These are phyloP conservation scores for Rosa persica DNA, from an alignment of 306 rosid genomes.

Conservation along the genomic window DNA sequence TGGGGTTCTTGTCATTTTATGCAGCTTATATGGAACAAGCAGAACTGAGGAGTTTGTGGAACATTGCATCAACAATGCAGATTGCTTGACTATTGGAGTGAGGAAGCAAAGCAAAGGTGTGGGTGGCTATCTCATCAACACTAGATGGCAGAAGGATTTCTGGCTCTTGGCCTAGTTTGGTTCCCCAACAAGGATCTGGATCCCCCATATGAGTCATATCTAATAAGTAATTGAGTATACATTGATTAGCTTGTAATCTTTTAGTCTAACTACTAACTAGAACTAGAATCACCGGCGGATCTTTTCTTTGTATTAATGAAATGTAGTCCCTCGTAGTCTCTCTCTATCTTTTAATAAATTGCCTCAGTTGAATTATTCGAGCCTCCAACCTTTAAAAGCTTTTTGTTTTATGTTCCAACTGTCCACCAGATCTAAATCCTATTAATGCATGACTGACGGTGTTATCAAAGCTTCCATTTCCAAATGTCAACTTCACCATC, in stretches of 20 bases:
- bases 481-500: conserved; percentile 2
- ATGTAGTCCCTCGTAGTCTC: neutral
- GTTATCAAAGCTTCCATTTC: neutral
- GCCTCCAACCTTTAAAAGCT: neutral
- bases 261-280: conserved; percentile 50
- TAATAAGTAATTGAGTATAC: conserved; percentile 6
- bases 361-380: neutral
- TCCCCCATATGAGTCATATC: neutral
- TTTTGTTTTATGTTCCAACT: neutral
- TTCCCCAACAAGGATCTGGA: neutral
- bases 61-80: conserved; percentile 71
- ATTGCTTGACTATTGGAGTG: conserved; percentile 94
- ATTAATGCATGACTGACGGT: neutral
- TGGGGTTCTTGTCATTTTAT: conserved; percentile 6
- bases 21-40: conserved; percentile 76
- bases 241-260: conserved; percentile 28
- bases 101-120: conserved; percentile 85
- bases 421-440: neutral
- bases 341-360: neutral
- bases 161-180: conserved; percentile 83
- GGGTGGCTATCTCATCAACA: conserved; percentile 79
- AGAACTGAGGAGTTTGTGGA: conserved; percentile 75
- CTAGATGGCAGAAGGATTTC: conserved; percentile 95
- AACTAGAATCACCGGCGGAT: neutral
- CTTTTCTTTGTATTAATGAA: conserved; percentile 19